Base-by-base conservation (phyloP, 345 rosid species). In the Citrus medica region DNA sequence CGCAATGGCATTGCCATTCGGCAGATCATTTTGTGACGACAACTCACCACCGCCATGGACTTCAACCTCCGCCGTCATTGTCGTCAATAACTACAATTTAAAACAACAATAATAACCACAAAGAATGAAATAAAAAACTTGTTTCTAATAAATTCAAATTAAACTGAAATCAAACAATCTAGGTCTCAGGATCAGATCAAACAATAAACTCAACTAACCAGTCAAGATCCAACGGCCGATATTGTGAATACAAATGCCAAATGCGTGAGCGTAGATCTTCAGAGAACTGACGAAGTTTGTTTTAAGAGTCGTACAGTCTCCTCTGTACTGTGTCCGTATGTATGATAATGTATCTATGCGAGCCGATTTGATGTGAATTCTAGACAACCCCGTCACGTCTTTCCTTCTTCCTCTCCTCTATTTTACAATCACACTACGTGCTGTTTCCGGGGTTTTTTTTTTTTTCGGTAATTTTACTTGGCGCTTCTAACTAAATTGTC, bases 21-120 rank as follows among this genome's bases (percentile, higher is more conserved):
- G 83, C 40, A 83, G 89, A 81, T 87, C 90, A 72, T 81, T 82
- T 62, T 75, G 80, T 6, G 79, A 42, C 21, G 72, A 25, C 42
- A 75, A 71, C 76, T 58, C 89, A 72, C 76, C 78, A 72, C 76
- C 78, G 37, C 75, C 88, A 75, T 74, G 80, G 64, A 81, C 86
- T 74, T 83, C 88, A 37, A 80, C 85, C 82, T 88, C 95, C 80
- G 82, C 87, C 80, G 87, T 81, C 95, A 91, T 91, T 79, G 73
- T 81, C n/a, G 13, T 28, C 56, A 69, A 53, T 17, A 48, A 46
- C 51, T 28, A 70, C 9, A 16, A 22, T 4, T 53, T 53, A 70
- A 6, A 21, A 51, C 6, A 9, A 53, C 42, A 28, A 53, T 1
- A 55, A 72, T 2, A 32, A 13, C 6, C 14, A 22, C 8, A 12